Base-by-base conservation (phyloP, 2,329 filamentous ascomycete species). In the Hymenotorrendiella dingleyae region DNA sequence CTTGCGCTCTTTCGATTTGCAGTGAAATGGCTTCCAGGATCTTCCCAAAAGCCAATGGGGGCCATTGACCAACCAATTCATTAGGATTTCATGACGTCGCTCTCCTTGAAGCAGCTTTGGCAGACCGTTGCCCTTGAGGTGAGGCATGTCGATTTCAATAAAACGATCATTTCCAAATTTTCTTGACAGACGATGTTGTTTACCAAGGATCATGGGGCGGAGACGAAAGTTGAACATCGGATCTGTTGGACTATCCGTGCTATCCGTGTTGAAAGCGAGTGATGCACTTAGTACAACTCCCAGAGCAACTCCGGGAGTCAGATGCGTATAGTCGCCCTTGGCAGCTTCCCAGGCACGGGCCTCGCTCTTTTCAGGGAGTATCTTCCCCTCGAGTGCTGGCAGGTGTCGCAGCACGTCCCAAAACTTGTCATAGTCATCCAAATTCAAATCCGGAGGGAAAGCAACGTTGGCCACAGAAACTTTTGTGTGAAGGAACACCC, bases 91-190 rank as follows among this genome's bases (percentile, higher is more conserved):
- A 1, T 59, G 49, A 1, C 62, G 61, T 0, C 54, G 47, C 1
- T 60, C 58, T 3, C 64, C 54, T 2, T 66, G 44, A 0, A 60
- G 36, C 0, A 47, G 37, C 0, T 64, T 59, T 0, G 57, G 53
- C 2, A 60, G 50, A 2, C 34, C 26, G 12, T 53, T 59, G 0
- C 57, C 58, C 1, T 54, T 60, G 0, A 68, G 63, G 0, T 66
- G 65, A 0, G 78, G 76, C 4, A 80, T 63, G 4, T 68, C 56
- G 0, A 82, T 44, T 40, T 81, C 74, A 1, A 82, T 47, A 34
- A 80, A 80, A 0, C 78, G 67, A 48, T 82, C 77, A 0, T 69
- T 60, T 0, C 78, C 77, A 49, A 79, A 80, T 4, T 70, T 70
- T 10, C 78, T 69, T 16, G 64, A 62, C 0, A 82, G 57, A 2